Evolutionary conservation across 192 early-diverging fungal genomes (phyloP), one percentile per base, ranked within the genome.

Genomic region (Pilaira anomala): DNA sequence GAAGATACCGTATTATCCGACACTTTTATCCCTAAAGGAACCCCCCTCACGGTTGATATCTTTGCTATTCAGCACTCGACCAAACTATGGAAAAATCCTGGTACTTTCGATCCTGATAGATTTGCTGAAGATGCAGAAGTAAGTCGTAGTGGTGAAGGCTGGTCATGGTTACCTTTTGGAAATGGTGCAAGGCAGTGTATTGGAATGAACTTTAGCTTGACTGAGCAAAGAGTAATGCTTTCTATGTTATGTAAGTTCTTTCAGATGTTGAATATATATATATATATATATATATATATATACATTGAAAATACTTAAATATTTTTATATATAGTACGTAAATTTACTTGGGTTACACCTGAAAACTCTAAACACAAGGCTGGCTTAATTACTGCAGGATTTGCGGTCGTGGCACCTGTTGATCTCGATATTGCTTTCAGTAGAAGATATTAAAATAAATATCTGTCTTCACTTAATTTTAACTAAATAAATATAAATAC

Each of bases 121-220:
- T 85, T 85, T 68, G n/a, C 11, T 45, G 42, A 12, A 16, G 12
- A 12, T 12, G 42, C 5, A 16, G 42, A 45, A 45, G 71, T 48
- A 0, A 28, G 33, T 7, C 3, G 7, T 5, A 7, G 7, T 33
- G 7, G 30, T 33, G 19, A 39, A 13, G 48, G 49, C 0, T 7
- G 46, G 21, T 24, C 75, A 7, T 86, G 75, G 64, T 39, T 84
- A 13, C 73, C 85, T 25, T 89, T 87, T 61, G 76, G 84, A 41
- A 68, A 75, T 22, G 87, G 87, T 8, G 42, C 69, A 13, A 75
- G 80, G 28, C 76, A 83, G 71, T 87, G 83, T 62, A 75, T 87
- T 22, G 85, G 83, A 36, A 83, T 80, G 80, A 80, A 79, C 53
- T 89, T 86, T 62, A 73, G 75, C 12, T 63, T 86, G 24, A 58